These are phyloP conservation scores for Mesembryanthemum crystallinum DNA, from an alignment of 148 eudicot species.

Conservation along the genomic window DNA sequence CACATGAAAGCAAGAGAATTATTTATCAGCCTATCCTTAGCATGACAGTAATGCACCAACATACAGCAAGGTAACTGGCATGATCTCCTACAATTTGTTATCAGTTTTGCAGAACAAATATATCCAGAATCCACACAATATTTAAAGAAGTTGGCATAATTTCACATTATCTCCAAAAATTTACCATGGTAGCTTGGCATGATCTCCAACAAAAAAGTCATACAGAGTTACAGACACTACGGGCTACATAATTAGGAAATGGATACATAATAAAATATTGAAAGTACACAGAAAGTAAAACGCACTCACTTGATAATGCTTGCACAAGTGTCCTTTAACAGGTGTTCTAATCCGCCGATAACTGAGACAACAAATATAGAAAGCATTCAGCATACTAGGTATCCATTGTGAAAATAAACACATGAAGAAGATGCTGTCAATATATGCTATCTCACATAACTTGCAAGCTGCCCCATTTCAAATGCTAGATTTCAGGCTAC, in stretches of 20 bases:
- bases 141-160: not conserved
- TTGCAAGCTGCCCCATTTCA: too few species aligned
- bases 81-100: too few species aligned
- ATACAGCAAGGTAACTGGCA: too few species aligned
- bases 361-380: constrained; percentile 37
- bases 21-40: not conserved
- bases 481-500: not conserved
- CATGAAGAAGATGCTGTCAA: not conserved
- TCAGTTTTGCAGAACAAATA: not conserved
- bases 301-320: constrained; percentile 78
- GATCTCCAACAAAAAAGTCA: not conserved
- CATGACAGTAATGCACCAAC: too few species aligned
- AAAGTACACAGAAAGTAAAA: too few species aligned
- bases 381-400: not conserved
- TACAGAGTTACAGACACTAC: not conserved
- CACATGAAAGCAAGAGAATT: not conserved
- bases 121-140: not conserved
- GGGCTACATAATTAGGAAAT: not conserved
- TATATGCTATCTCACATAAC: too few species aligned
- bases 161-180: not conserved
- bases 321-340: constrained; percentile 80
- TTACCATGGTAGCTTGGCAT: not conserved
- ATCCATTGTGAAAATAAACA: not conserved
- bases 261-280: too few species aligned
- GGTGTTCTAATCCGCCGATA: constrained; percentile 63